Evolutionary conservation across 164 flowering plant species (phyloP).

Genomic region (Echeveria elegans): DNA sequence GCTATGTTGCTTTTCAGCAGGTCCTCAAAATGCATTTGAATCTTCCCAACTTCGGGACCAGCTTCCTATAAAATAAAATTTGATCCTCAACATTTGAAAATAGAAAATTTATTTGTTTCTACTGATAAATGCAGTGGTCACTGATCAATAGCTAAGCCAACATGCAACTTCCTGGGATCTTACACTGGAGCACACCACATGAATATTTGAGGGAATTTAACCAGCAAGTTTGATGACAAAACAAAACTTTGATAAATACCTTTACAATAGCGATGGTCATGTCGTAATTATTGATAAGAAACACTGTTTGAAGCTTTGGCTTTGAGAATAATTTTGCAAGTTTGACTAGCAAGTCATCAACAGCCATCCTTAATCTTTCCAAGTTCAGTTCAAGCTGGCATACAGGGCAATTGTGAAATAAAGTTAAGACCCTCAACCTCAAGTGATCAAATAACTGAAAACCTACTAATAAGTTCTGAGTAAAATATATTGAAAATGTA

Average conservation of each 20-base stretch:
- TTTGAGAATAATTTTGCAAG: conserved; percentile 63
- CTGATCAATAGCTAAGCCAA: neutral
- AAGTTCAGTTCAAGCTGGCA: conserved; percentile 84
- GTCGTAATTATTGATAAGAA: conserved; percentile 95
- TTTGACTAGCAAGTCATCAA: conserved; percentile 84
- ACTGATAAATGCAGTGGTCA: neutral
- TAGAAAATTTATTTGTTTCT: neutral
- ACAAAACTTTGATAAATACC: conserved; percentile 31
- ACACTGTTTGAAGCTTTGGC: conserved; percentile 73
- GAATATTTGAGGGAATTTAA: neutral
- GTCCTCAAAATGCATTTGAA: conserved; percentile 83
- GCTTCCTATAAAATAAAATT: conserved; percentile 57
- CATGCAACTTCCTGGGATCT: neutral
- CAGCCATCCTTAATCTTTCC: conserved; percentile 89
- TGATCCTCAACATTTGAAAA: neutral
- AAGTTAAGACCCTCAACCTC: neutral
- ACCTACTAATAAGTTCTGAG: neutral
- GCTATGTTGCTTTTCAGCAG: conserved; percentile 79
- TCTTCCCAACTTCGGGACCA: conserved; percentile 84
- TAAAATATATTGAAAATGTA: neutral
- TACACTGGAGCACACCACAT: neutral
- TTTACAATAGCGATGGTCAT: conserved; percentile 87
- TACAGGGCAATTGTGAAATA: neutral
- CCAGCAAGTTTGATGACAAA: neutral
- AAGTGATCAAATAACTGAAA: neutral